Evolutionary conservation across 176 grass and related monocot species (phyloP).

Genomic region (Hsuehochloa calcarea): DNA sequence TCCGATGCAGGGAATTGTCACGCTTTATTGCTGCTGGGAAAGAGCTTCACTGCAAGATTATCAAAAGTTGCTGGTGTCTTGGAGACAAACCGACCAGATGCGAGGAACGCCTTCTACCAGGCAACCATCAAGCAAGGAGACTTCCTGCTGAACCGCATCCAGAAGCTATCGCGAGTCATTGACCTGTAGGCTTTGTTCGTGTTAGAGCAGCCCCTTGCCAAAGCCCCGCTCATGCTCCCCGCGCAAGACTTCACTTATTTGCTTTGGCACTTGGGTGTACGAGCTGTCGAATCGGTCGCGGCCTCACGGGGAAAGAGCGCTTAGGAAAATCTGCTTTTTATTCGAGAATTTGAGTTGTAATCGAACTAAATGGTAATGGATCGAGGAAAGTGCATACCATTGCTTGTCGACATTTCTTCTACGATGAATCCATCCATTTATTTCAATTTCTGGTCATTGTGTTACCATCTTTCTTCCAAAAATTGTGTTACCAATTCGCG

Average conservation of each 20-base stretch:
- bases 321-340: background rate
- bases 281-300: background rate
- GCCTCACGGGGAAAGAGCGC: background rate
- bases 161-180: conserved; percentile 93
- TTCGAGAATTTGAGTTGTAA: conserved; percentile 25
- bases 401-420: background rate
- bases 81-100: conserved; percentile 92
- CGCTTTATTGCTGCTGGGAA: conserved; percentile 95
- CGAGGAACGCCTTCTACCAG: conserved; percentile 94
- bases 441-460: background rate
- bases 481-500: background rate
- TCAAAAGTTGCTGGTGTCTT: conserved; percentile 92
- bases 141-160: conserved; percentile 90
- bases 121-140: conserved; percentile 98
- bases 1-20: conserved; percentile 65
- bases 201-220: background rate
- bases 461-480: background rate
- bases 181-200: conserved; percentile 57
- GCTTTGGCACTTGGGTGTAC: background rate
- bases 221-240: background rate
- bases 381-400: background rate
- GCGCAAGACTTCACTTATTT: background rate
- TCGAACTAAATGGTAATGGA: conserved; percentile 3
- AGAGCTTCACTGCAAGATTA: conserved; percentile 99
- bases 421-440: conserved; percentile 12